Evolutionary conservation across 2,329 filamentous ascomycete species (phyloP), one percentile per base, ranked within the genome.

Genomic region (Knufia petricola): DNA sequence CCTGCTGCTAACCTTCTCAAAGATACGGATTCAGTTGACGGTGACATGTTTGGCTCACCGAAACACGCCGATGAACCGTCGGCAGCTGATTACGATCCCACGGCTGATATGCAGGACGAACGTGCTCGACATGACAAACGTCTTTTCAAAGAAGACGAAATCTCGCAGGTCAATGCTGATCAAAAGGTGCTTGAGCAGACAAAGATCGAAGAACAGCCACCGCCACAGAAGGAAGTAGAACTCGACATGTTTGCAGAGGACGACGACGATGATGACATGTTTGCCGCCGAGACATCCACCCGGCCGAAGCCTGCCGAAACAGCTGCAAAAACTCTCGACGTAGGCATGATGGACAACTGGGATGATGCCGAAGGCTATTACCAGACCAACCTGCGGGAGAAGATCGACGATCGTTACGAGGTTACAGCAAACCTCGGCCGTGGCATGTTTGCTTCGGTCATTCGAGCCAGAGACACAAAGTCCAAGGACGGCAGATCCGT

Each of bases 381-480:
- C 73, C 94, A 92, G 66, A 82, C 95, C 50, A 87, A 94, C 50
- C 81, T 88, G 34, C 89, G 90, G 61, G 92, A 98, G 70, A 71
- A 96, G 45, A 75, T 98, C 54, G 85, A 94, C 58, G 82, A 82
- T 24, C 84, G 88, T 28, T 96, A 96, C 65, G 86, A 92, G 63
- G 81, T 98, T 26, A 84, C 90, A 64, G 81, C 89, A 50, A 83
- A 83, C 46, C 75, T 98, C 19, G 92, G 92, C 55, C 88, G 87
- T 66, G 92, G 92, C 59, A 95, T 95, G 77, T 98, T 95, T 64
- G 94, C 92, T 0, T 88, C 87, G 7, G 92, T 98, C n/a, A 87
- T 92, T 46, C 82, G 87, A 55, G 92, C 92, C 19, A 76, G 79
- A 54, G 89, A 95, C 65, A 77, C 83, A 19, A 80, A 79, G 42